Evolutionary conservation across 768 basidiomycete species (phyloP).

Genomic region (Leccinum ochraceum): DNA sequence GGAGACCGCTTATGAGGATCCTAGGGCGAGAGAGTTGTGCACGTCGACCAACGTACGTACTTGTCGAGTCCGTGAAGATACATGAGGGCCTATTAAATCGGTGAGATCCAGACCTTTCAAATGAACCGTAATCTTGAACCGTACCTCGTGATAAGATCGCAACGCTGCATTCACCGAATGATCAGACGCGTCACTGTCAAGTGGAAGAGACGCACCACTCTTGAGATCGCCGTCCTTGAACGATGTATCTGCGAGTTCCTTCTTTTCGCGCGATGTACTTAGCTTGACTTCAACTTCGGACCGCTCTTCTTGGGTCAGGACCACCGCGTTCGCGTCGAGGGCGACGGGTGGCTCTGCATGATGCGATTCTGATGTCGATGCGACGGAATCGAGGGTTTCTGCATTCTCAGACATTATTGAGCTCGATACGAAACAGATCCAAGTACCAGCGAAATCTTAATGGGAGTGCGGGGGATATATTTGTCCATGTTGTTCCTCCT

Average conservation of each 20-base stretch:
- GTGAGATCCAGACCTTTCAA: constrained; percentile 4
- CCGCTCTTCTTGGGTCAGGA: constrained; percentile 20
- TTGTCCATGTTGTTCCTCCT: constrained; percentile 26
- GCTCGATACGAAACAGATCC: not conserved
- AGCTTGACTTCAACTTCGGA: constrained; percentile 50
- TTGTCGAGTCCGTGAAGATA: constrained; percentile 78
- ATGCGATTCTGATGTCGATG: constrained; percentile 7
- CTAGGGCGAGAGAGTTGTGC: not conserved
- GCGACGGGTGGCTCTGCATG: constrained; percentile 1
- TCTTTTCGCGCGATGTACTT: constrained; percentile 62
- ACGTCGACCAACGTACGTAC: constrained; percentile 49
- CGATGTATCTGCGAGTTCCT: constrained; percentile 63
- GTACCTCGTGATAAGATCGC: constrained; percentile 70
- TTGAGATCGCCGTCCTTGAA: constrained; percentile 67
- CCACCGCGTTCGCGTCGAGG: constrained; percentile 25
- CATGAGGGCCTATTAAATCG: constrained; percentile 55
- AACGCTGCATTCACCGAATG: constrained; percentile 48
- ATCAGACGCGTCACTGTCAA: constrained; percentile 5
- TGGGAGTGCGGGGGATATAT: constrained; percentile 18
- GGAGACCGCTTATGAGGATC: constrained; percentile 6
- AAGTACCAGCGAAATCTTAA: not conserved
- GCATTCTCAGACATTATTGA: constrained; percentile 20
- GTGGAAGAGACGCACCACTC: constrained; percentile 48
- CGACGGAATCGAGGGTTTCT: not conserved
- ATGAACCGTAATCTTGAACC: not conserved